Evolutionary conservation across 148 eudicot species (phyloP), one percentile per base, ranked within the genome.

Genomic region (Cornus kousa): DNA sequence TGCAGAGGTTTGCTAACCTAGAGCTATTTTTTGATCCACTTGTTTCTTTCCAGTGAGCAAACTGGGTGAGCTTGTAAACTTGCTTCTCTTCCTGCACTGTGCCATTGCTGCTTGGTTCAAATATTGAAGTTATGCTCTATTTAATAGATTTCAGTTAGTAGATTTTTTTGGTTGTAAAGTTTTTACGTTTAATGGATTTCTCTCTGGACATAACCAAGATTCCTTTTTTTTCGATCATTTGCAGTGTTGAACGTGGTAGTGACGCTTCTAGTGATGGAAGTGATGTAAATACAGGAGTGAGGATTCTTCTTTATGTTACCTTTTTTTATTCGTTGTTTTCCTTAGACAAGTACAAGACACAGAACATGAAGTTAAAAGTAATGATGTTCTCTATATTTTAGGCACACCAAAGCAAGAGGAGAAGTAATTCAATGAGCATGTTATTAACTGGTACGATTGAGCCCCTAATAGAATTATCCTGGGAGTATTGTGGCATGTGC

Each of bases 231-330:
- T 32, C 71, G 17, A 10, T 59, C 19, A 22, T 67, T 71, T 71
- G 68, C 86, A 90, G 93, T 78, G 75, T 84, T 40, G 88, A 88
- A 67, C 82, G 77, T 69, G 87, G 87, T 79, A 82, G 85, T 77
- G 92, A 87, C 75, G 89, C 84, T 75, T 85, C 91, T 48, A 81
- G 80, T 71, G 86, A 85, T 55, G 72, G 73, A 81, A 85, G 89
- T 77, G 87, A 90, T 73, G 82, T 87, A 76, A 77, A 82, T 37
- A 74, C 86, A 43, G 76, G 81, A 75, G 92, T 87, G 83, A 87
- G 89, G n/a, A 46, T 72, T 79, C 8, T 65, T 22, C 35, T 20
- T 46, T 66, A 19, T 62, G 22, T 19, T 24, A 62, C 22, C 23
- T 62, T n/a, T 20, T 5, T 10, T 43, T 35, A 35, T 17, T 62